A percentile compares a stretch with the other conserved stretches of the same genome.
Conservation (phyloP, 768 basidiomycete species). For the Termitomyces sp. region DNA sequence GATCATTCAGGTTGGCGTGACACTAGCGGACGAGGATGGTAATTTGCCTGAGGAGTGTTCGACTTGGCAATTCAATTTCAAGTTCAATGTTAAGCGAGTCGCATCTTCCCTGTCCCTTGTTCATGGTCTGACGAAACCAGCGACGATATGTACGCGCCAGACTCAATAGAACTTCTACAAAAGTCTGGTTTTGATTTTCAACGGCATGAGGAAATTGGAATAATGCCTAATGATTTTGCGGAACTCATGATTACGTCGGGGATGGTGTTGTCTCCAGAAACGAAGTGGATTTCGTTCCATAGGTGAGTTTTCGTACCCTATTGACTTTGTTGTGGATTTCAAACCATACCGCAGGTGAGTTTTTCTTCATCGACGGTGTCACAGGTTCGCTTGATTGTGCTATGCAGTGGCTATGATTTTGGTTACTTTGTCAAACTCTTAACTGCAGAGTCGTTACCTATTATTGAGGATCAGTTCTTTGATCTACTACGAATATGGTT, state of each 20-base stretch:
- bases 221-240: slow-evolving; percentile 90
- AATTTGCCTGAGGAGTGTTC: slow-evolving; percentile 85
- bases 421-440: slow-evolving; percentile 96
- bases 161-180: slow-evolving; percentile 89
- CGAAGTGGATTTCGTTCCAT: slow-evolving; percentile 97
- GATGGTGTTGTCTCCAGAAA: slow-evolving; percentile 80
- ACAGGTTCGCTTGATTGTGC: background rate
- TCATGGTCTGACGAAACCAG: slow-evolving; percentile 30
- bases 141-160: slow-evolving; percentile 98
- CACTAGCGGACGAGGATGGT: slow-evolving; percentile 90
- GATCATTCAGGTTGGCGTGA: slow-evolving; percentile 96
- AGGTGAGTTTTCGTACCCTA: slow-evolving; percentile 50
- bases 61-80: slow-evolving; percentile 99
- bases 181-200: slow-evolving; percentile 96
- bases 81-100: slow-evolving; percentile 78
- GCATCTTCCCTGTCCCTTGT: background rate
- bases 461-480: slow-evolving; percentile 87
- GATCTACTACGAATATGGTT: slow-evolving; percentile 87
- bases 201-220: slow-evolving; percentile 88
- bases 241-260: slow-evolving; percentile 97
- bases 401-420: slow-evolving; percentile 90
- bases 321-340: background rate
- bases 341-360: background rate
- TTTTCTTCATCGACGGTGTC: background rate
- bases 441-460: slow-evolving; percentile 79